phyloP scores from a whole-genome alignment of 805 yeast genomes.

The Zygosaccharomyces bailii region DNA sequence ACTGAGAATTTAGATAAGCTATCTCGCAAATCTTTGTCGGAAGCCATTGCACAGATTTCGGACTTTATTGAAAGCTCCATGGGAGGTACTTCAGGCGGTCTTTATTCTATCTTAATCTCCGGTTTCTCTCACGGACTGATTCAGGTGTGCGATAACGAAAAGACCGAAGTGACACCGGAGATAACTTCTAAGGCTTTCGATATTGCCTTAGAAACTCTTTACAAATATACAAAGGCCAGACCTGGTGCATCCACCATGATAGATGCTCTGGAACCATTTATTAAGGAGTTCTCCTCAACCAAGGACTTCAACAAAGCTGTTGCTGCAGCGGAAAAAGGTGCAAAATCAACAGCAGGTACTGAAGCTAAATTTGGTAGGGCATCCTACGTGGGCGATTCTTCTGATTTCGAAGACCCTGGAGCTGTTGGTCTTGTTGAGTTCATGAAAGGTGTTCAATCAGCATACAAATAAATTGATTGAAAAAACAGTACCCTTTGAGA shows the following conservation, averaged over 20 bases:
- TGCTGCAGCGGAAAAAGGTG: slow-evolving; percentile 68
- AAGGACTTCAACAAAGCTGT: slow-evolving; percentile 58
- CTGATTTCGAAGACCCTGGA: slow-evolving; percentile 86
- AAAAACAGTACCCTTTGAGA: no score
- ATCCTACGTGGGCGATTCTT: slow-evolving; percentile 78
- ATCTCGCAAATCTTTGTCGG: slow-evolving; percentile 42
- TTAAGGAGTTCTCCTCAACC: slow-evolving; percentile 52
- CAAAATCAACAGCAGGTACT: slow-evolving; percentile 66
- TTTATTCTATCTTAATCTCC: slow-evolving; percentile 80
- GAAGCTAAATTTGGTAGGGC: slow-evolving; percentile 93
- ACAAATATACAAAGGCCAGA: slow-evolving; percentile 84
- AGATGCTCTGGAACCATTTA: slow-evolving; percentile 87
- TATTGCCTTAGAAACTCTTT: slow-evolving; percentile 66
- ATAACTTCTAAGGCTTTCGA: slow-evolving; percentile 48
- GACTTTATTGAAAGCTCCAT: slow-evolving; percentile 83
- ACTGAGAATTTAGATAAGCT: slow-evolving; percentile 47
- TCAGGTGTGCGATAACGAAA: slow-evolving; percentile 22
- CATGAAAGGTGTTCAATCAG: slow-evolving; percentile 38
- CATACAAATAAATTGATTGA: slow-evolving; percentile 1
- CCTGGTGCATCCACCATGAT: slow-evolving; percentile 84
- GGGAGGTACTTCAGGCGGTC: slow-evolving; percentile 98
- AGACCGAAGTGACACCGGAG: slow-evolving; percentile 32
- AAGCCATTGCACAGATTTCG: slow-evolving; percentile 66
- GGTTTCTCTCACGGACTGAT: slow-evolving; percentile 61
- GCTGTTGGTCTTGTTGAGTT: slow-evolving; percentile 77